Evolutionary conservation across 148 eudicot genomes (phyloP), one percentile per base, ranked within the genome.

Genomic region (Pharnaceum exiguum): DNA sequence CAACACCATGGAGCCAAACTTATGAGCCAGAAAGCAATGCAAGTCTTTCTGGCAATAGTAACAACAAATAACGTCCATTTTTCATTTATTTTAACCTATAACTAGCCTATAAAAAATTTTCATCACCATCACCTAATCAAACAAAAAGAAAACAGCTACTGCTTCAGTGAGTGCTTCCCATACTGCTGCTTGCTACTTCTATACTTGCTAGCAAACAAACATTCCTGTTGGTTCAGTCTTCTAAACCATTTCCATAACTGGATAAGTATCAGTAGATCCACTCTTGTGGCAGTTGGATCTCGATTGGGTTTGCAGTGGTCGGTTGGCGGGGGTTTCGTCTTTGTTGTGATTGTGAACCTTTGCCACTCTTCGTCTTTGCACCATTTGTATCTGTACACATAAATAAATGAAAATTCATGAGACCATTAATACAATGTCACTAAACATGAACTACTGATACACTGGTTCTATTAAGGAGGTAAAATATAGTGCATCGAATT

Each of bases 281-380:
- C 32, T 68, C 72, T 10, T 46, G 45, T 9, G 72, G 72, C 49
- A 68, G 32, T 29, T 60, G 52, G 54, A 68, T 68, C 32, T 60
- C 72, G 25, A 7, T 49, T 12, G 18, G 16, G 32, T 35, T 60
- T 5, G 33, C 51, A 40, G 17, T n/a, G n/a, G n/a, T 26, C 11
- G 54, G 1, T 5, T 53, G 13, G 24, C 46, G 39, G 1, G 55
- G 22, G 40, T n/a, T 52, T 16, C 53, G 59, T 16, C 29, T 44
- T 15, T 49, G 26, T 12, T 37, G 42, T 4, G 56, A 36, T 19
- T 61, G 56, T 7, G 68, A 44, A 12, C 25, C 42, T 60, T 68
- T 68, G 13, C 46, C 53, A 10, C 13, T 60, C 38, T 51, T 60
- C 27, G 40, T 18, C 66, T 68, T 68, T 24, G 24, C 35, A 12